Evolutionary conservation across 2,329 filamentous ascomycete genomes (phyloP), one percentile per base, ranked within the genome.

Genomic region (Scortechinia acanthostroma): DNA sequence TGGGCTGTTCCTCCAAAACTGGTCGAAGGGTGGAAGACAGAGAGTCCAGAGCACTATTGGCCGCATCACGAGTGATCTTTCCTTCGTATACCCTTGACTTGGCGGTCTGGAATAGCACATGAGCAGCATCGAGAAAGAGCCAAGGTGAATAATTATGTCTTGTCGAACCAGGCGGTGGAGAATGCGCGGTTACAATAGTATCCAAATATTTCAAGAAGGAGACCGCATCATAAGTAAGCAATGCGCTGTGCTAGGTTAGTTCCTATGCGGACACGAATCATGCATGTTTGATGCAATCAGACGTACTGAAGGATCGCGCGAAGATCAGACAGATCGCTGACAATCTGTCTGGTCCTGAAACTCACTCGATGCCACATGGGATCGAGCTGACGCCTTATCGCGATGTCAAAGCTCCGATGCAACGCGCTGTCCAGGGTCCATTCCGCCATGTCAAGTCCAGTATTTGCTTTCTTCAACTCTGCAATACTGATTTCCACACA

Each of bases 331-430:
- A 98, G 63, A 59, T 97, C 93, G 55, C 83, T 86, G 46, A 95
- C 91, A 53, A 98, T 95, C 63, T 96, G 91, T 55, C 86, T 88
- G 2, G 91, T 97, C 63, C 93, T 90, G 74, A 88, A 95, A 61
- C 87, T 96, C 44, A 95, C 88, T 45, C 93, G 81, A 67, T 98
- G 93, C 93, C 93, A 98, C 47, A 97, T 91, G 3, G 91, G 91
- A 57, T 97, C 91, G 16, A 98, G 70, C 62, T 98, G 93, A 47
- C 91, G 78, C 49, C 91, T 78, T 43, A 98, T 82, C 46, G 91
- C 85, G 48, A 87, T 72, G 60, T 97, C 93, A 60, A 98, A 98
- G 55, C 90, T 95, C 57, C 86, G 88, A 97, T 67, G 25, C 91
- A 91, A 57, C 88, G 96, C 61, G 97, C 91, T 16, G 95, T 72